A percentile compares a stretch with the other conserved stretches of the same genome.
Conservation (phyloP, 768 basidiomycete species). For the Hericium alpestre region DNA sequence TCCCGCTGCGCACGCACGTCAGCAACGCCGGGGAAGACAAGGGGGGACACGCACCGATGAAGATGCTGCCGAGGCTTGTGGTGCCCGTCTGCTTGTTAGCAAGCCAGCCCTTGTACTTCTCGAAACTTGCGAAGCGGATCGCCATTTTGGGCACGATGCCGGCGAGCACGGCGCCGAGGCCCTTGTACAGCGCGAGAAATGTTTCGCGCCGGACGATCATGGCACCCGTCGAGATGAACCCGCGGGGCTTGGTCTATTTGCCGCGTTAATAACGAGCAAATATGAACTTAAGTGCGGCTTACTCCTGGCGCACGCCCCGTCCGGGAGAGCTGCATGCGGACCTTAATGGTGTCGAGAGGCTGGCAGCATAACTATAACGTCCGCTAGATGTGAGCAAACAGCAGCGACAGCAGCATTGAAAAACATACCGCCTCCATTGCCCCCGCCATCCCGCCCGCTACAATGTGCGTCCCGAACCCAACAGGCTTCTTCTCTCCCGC, state of each 20-base stretch:
- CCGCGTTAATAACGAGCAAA: background rate
- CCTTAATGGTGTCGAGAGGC: slow-evolving; percentile 97
- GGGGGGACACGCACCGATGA: slow-evolving; percentile 53
- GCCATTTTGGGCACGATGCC: slow-evolving; percentile 99
- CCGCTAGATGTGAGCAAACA: background rate
- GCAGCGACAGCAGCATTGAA: background rate
- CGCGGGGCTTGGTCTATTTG: slow-evolving; percentile 76
- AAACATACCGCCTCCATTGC: slow-evolving; percentile 78
- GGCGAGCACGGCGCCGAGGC: slow-evolving; percentile 88
- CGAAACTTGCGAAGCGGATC: slow-evolving; percentile 96
- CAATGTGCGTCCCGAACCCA: slow-evolving; percentile 81
- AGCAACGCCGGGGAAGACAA: background rate
- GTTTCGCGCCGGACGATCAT: slow-evolving; percentile 88
- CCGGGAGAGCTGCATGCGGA: slow-evolving; percentile 96
- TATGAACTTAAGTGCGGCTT: slow-evolving; percentile 24
- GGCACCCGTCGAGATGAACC: slow-evolving; percentile 83
- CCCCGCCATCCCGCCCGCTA: slow-evolving; percentile 90
- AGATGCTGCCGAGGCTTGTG: slow-evolving; percentile 70
- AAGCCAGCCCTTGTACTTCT: slow-evolving; percentile 81
- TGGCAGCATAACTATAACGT: slow-evolving; percentile 61
- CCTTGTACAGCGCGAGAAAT: slow-evolving; percentile 93
- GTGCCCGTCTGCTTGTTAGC: slow-evolving; percentile 69
- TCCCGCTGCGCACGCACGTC: slow-evolving; percentile 49
- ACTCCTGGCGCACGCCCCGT: slow-evolving; percentile 76
- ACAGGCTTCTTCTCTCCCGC: slow-evolving; percentile 33